These are phyloP conservation scores for Raphanus sativus DNA, from an alignment of 345 rosid genomes.

Conservation along the genomic window DNA sequence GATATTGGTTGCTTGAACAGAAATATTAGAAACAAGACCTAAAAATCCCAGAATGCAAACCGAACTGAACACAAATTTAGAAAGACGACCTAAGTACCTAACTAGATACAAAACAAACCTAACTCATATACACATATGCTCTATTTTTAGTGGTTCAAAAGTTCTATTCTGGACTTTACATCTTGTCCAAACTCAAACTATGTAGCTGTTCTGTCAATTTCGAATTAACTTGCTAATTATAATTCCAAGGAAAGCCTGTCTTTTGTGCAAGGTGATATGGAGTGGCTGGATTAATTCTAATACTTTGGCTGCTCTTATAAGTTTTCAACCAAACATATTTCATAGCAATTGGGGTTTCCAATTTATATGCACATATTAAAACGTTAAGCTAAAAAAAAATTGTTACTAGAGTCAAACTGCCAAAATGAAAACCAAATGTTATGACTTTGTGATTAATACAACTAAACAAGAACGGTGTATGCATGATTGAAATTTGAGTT, in stretches of 20 bases:
- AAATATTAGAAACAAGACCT: constrained; percentile 12
- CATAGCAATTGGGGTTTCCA: not conserved
- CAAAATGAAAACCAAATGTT: not conserved
- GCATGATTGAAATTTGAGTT: constrained; percentile 5
- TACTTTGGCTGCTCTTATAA: not conserved
- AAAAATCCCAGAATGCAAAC: constrained; percentile 14
- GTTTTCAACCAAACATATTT: not conserved
- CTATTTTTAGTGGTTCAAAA: not conserved
- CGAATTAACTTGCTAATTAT: not conserved
- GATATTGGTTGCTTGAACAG: not conserved
- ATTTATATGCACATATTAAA: not conserved
- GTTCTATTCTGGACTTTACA: not conserved
- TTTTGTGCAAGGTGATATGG: not conserved
- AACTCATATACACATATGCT: not conserved
- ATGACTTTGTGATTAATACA: constrained; percentile 1
- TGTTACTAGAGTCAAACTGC: not conserved
- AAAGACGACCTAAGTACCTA: constrained; percentile 6
- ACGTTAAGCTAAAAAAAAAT: not conserved
- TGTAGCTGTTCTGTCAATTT: constrained; percentile 7
- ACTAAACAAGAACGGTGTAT: not conserved
- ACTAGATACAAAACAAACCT: not conserved
- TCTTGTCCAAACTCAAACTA: not conserved
- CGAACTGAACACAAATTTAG: constrained; percentile 8
- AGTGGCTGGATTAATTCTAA: not conserved
- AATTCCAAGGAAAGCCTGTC: too few species aligned